Evolutionary conservation across 345 rosid species (phyloP).

Genomic region (Pseudoturritis turrita): DNA sequence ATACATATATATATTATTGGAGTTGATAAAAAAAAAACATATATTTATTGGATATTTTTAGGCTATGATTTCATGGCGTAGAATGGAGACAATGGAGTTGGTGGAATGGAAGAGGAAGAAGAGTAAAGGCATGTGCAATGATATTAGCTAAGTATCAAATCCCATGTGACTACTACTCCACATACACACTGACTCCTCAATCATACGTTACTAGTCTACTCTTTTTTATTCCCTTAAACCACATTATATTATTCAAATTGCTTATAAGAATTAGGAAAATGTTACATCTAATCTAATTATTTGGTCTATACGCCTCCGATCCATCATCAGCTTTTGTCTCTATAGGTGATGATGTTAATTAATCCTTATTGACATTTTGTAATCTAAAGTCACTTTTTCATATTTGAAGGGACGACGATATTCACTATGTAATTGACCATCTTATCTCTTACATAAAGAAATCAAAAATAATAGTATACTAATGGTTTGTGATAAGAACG

Average conservation of each 20-base stretch:
- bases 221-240: background rate
- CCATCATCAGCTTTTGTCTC: conserved; percentile 8
- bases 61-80: conserved; percentile 17
- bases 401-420: background rate
- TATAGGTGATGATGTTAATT: background rate
- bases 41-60: background rate
- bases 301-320: background rate
- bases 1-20: too few species aligned
- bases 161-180: conserved; percentile 33
- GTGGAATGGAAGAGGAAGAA: conserved; percentile 26
- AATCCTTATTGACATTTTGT: background rate
- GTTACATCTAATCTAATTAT: conserved; percentile 10
- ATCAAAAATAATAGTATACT: background rate
- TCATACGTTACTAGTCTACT: conserved; percentile 15
- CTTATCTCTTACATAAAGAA: background rate
- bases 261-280: background rate
- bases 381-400: background rate
- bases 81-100: conserved; percentile 29
- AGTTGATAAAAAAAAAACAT: too few species aligned
- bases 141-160: conserved; percentile 24
- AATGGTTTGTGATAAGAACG: background rate
- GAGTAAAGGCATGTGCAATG: conserved; percentile 32
- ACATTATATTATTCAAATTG: background rate
- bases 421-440: background rate
- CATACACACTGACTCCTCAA: conserved; percentile 28